Conservation (phyloP, 2,329 filamentous ascomycete genomes). For the Nemania bipapillata region DNA sequence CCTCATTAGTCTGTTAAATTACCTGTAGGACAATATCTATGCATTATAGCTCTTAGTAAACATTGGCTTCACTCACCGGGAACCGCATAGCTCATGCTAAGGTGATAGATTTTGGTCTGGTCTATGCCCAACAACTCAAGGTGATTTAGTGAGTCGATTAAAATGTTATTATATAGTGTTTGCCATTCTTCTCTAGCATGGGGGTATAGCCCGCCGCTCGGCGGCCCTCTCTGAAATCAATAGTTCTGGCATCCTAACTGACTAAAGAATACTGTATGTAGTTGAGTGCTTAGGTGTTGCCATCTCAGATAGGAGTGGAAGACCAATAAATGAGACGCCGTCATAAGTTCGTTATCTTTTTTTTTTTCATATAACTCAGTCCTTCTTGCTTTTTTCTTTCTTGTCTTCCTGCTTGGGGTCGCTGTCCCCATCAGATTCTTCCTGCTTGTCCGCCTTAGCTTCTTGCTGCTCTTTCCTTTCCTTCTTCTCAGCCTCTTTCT, state of each 20-base stretch:
- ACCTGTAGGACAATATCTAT: too few relatives aligned
- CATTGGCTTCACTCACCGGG: too few relatives aligned
- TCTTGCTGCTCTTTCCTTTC: constrained; percentile 35
- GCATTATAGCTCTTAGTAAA: too few relatives aligned
- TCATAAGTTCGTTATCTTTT: constrained; percentile 20
- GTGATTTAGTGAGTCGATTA: too few relatives aligned
- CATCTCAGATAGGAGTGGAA: background rate
- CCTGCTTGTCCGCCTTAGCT: background rate
- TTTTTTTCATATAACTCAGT: constrained; percentile 13
- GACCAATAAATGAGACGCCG: background rate
- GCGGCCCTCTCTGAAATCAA: background rate
- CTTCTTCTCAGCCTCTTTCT: constrained; percentile 46
- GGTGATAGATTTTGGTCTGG: too few relatives aligned
- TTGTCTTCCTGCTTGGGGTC: background rate
- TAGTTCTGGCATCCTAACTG: background rate
- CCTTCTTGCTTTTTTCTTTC: background rate
- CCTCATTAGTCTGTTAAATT: too few relatives aligned
- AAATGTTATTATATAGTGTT: too few relatives aligned
- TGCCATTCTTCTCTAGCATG: too few relatives aligned
- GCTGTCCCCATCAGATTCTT: background rate
- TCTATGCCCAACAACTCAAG: too few relatives aligned
- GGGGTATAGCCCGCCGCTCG: too few relatives aligned
- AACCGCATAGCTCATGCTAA: too few relatives aligned
- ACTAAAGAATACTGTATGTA: background rate
- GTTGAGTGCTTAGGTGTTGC: background rate